Evolutionary conservation across 2,329 filamentous ascomycete species (phyloP).

Genomic region (Monosporascus ibericus): DNA sequence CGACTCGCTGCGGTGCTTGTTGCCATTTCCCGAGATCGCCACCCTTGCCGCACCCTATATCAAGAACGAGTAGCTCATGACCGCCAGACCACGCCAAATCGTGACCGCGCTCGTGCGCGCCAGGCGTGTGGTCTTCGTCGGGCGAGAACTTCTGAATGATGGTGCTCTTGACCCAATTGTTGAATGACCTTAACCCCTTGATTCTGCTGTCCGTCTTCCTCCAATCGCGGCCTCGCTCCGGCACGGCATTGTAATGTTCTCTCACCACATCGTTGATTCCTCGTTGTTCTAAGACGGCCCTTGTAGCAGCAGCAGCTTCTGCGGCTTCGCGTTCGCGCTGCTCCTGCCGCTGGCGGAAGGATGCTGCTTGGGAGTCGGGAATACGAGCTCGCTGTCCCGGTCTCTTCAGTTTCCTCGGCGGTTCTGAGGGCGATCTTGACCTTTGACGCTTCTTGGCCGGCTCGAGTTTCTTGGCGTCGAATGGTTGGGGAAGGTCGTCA

Average conservation of each 20-base stretch:
- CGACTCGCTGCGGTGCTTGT: slow-evolving; percentile 82
- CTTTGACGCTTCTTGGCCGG: slow-evolving; percentile 52
- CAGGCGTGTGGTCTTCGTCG: slow-evolving; percentile 64
- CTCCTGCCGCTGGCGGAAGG: slow-evolving; percentile 56
- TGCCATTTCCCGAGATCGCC: slow-evolving; percentile 96
- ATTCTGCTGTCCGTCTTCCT: slow-evolving; percentile 90
- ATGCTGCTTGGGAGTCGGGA: slow-evolving; percentile 59
- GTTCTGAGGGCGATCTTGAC: slow-evolving; percentile 40
- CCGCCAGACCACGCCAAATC: slow-evolving; percentile 33
- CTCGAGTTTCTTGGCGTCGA: slow-evolving; percentile 53
- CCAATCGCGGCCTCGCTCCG: slow-evolving; percentile 91
- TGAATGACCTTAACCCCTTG: slow-evolving; percentile 88
- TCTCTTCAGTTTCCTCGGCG: slow-evolving; percentile 60
- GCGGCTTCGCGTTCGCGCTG: slow-evolving; percentile 45
- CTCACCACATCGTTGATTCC: slow-evolving; percentile 80
- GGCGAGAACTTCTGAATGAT: slow-evolving; percentile 95
- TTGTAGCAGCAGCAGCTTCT: slow-evolving; percentile 29
- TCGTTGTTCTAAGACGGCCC: slow-evolving; percentile 39
- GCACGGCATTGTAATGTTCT: slow-evolving; percentile 93
- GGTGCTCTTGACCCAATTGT: slow-evolving; percentile 98
- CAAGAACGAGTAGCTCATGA: slow-evolving; percentile 71
- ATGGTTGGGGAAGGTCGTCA: slow-evolving; percentile 51
- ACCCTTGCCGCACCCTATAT: slow-evolving; percentile 95
- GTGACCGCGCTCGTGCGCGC: slow-evolving; percentile 47
- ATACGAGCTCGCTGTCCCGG: slow-evolving; percentile 63